Evolutionary conservation across 108 stramenopile species (phyloP), one percentile per base, ranked within the genome.

Genomic region (Seminavis robusta): DNA sequence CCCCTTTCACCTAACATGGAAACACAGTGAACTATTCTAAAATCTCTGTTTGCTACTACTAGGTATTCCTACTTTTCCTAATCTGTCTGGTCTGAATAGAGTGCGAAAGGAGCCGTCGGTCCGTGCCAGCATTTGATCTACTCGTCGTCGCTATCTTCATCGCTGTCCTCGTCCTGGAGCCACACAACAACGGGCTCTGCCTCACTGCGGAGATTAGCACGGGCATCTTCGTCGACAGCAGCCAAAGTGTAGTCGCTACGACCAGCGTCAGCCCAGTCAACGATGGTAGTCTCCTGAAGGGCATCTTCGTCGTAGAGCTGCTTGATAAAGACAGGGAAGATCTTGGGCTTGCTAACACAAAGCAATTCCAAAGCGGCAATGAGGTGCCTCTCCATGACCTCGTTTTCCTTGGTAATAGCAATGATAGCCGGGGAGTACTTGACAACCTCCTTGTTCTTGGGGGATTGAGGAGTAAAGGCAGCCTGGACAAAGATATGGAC

Each of bases 301-400:
- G 82, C 80, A 49, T 94, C 94, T 37, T 88, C 86, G 59, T 95
- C 94, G 63, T 87, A 97, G 25, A 94, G 69, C 44, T 88, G 85
- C 76, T 95, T 94, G 53, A 97, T 39, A 48, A 97, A 58, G 59
- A 95, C 88, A 10, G 92, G 84, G 55, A 94, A 94, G 64, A 82
- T 81, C 80, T 85, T 88, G 44, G 94, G 86, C 59, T 91, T 79
- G 44, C 84, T 83, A n/a, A 61, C 71, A 65, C 76, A 89, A 7
- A 94, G 41, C 10, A 56, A 40, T 64, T 94, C 93, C 28, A 78
- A 68, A 23, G 87, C 73, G 27, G 80, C 75, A 69, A 94, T 94
- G 44, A 90, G 71, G 48, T 94, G 93, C 33, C 93, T 77, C 70
- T 90, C 81, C 75, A 90, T 91, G 25, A 84, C 81, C 1, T 59